Base-by-base conservation (phyloP, 2,329 filamentous ascomycete species). In the Ophiosphaerella korrae region DNA sequence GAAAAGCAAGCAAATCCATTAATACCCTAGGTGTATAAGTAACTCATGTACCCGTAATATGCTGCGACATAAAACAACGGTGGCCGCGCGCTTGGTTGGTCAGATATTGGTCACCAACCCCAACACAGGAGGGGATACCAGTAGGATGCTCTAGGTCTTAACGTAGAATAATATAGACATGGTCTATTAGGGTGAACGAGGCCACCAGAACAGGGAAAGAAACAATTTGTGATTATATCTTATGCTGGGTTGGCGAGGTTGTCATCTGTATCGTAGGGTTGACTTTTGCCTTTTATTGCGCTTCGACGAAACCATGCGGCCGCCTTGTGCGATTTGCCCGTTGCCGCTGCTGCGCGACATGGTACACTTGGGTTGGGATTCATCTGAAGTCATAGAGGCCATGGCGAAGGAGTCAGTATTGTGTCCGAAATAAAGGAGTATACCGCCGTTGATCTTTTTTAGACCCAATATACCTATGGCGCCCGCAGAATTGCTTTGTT, bases 381-480 rank as follows among this genome's bases (percentile, higher is more conserved):
- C 92, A 23, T 85, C 82, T 1, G 88, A 89, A 33, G 88, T 85
- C 90, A 97, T 95, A 3, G 91, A 95, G 1, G 92, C 91, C 45
- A 99, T 77, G 5, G 92, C 92, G 66, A 88, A 88, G 1, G 85
- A 88, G 71, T 97, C 93, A 0, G 94, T 99, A 68, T 97, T 99
- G 79, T 99, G 94, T 1, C 89, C 92, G 77, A 96, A 99, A 74
- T 93, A 93, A 44, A 99, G 83, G 68, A 89, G 91, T 58, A 90
- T 85, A 1, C 91, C 92, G 18, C 84, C 80, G 11, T 78, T 80
- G 0, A 84, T 88, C 77, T 92, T 94, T 77, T 97, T 97, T 64
- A 97, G 89, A 1, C 87, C 86, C 78, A 99, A 86, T 50, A 96
- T 84, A 2, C 94, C 94, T 65, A 99, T 95, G 26, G 93, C 92